These are phyloP conservation scores for Rubia tinctorum DNA, from an alignment of 305 asterid genomes.

Conservation along the genomic window DNA sequence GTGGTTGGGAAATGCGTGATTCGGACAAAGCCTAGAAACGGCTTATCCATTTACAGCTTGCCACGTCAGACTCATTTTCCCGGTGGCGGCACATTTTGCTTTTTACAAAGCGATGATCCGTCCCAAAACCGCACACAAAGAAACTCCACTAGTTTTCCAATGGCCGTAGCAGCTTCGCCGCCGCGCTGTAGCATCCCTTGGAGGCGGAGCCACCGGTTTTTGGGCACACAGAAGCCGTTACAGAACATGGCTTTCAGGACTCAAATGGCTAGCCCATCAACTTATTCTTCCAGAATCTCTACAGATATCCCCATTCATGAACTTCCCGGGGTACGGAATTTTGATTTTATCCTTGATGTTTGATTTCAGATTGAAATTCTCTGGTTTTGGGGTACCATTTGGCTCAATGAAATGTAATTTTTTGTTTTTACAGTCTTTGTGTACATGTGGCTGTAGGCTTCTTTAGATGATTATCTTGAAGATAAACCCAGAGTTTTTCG, in stretches of 20 bases:
- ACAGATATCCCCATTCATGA: constrained; percentile 76
- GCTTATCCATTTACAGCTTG: constrained; percentile 25
- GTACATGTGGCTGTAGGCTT: constrained; percentile 46
- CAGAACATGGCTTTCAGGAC: constrained; percentile 22
- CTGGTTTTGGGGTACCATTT: not conserved
- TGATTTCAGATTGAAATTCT: not conserved
- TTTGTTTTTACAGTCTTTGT: not conserved
- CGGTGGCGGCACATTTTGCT: not conserved
- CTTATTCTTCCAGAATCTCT: constrained; percentile 65
- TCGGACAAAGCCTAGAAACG: constrained; percentile 4
- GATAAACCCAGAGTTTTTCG: constrained; percentile 77
- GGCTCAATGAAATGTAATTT: not conserved
- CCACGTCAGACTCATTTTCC: constrained; percentile 23
- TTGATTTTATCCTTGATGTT: not conserved
- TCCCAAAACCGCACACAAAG: not conserved
- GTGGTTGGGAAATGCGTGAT: not conserved
- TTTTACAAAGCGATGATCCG: not conserved
- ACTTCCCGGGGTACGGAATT: constrained; percentile 56
- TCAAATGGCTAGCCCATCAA: constrained; percentile 50
- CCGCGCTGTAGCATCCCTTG: constrained; percentile 30
- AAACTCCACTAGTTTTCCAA: constrained; percentile 23
- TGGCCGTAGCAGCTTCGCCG: constrained; percentile 37
- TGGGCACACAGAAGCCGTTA: constrained; percentile 30
- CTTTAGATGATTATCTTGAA: constrained; percentile 83
- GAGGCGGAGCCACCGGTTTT: constrained; percentile 24